Conservation (phyloP, 1,139 yeast genomes). For the Tardiomyces blankii region DNA sequence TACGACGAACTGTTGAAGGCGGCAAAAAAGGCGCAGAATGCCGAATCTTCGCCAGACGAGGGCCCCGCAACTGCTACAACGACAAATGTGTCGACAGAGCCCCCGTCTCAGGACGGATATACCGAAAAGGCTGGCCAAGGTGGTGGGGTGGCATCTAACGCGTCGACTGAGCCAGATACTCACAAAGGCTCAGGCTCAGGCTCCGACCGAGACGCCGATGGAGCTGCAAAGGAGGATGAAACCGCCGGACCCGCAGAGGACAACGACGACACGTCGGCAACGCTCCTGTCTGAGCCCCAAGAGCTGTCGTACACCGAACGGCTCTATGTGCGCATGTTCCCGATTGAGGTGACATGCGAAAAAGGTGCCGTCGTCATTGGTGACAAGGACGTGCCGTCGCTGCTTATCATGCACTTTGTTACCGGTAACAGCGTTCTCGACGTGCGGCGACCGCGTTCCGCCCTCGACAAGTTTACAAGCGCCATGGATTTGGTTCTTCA, state of each 20-base stretch:
- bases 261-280: not conserved
- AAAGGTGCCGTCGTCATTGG: conserved; percentile 75
- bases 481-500: conserved; percentile 34
- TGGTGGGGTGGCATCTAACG: not conserved
- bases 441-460: conserved; percentile 35
- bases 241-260: not conserved
- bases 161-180: too few relatives aligned
- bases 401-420: conserved; percentile 51
- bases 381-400: conserved; percentile 62
- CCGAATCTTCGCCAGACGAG: not conserved
- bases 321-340: conserved; percentile 33
- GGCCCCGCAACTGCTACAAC: not conserved
- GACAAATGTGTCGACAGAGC: not conserved
- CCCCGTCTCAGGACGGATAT: not conserved
- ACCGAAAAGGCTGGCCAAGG: not conserved
- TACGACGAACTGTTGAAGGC: conserved; percentile 53
- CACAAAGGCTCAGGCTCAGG: too few relatives aligned
- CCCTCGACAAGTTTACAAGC: conserved; percentile 46
- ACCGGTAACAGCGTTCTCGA: conserved; percentile 53
- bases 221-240: not conserved
- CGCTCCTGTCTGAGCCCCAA: not conserved
- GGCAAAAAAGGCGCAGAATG: conserved; percentile 7
- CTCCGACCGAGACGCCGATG: too few relatives aligned
- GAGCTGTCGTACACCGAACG: not conserved
- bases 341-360: conserved; percentile 45